Evolutionary conservation across 2,329 filamentous ascomycete species (phyloP), one percentile per base, ranked within the genome.

Genomic region (Fusarium zealandicum): DNA sequence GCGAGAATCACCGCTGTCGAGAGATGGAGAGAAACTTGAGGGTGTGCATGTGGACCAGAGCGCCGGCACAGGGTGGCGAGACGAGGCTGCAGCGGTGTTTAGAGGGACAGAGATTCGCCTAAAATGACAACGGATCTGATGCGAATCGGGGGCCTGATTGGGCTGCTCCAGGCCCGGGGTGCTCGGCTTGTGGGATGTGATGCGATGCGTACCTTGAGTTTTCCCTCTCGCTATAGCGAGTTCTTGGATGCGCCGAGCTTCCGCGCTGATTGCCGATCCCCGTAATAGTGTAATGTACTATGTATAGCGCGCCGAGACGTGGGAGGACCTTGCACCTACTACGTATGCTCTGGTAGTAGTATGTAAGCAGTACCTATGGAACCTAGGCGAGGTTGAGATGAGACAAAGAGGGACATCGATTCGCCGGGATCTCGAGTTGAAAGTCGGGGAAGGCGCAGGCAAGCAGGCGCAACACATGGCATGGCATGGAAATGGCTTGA

Each of bases 181-280:
- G 49, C 54, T 54, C 54, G 56, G 55, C 56, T 4, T 5, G 35
- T 31, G 45, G 51, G 48, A 45, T 57, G 57, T 53, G 58, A 54
- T 63, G 63, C 63, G 61, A 66, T 65, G 63, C 60, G 63, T 58
- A 66, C 55, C 52, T 57, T 62, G 57, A 46, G n/a, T n/a, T n/a
- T n/a, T n/a, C n/a, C n/a, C n/a, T n/a, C n/a, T n/a, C n/a, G n/a
- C n/a, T n/a, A n/a, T n/a, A n/a, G 33, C 32, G 18, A 45, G 41
- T 28, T 39, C 18, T 37, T 20, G 20, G n/a, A 39, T 28, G 42
- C 31, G 42, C 42, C 32, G 22, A 13, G 30, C 33, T 62, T 55
- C 58, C 54, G 58, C 58, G 53, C 38, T 55, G 58, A 41, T 28
- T 61, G 56, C 39, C 59, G 60, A 63, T 63, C 56, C 36, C 51